Evolutionary conservation across 2,329 filamentous ascomycete species (phyloP).

Genomic region (Cladosporium sp.): DNA sequence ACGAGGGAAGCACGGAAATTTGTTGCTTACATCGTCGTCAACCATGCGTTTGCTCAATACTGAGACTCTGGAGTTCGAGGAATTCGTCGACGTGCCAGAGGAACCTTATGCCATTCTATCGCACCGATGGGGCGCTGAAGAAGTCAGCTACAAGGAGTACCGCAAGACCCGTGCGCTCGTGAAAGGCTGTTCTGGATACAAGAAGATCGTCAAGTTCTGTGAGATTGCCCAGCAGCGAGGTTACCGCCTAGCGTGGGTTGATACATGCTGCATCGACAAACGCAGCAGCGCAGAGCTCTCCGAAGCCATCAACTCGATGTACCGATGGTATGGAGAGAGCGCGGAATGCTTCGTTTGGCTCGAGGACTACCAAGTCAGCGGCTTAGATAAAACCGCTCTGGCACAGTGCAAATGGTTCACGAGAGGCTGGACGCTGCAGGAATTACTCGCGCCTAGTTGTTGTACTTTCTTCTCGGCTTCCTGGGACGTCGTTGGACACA

Average conservation of each 20-base stretch:
- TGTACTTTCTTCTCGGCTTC: constrained; percentile 14
- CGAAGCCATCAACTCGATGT: constrained; percentile 16
- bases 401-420: constrained; percentile 17
- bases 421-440: constrained; percentile 22
- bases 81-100: constrained; percentile 13
- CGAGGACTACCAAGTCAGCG: background rate
- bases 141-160: constrained; percentile 18
- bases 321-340: constrained; percentile 6
- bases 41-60: constrained; percentile 22
- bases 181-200: constrained; percentile 1
- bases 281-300: constrained; percentile 14
- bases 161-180: constrained; percentile 1
- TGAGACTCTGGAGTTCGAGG: constrained; percentile 16
- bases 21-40: no score
- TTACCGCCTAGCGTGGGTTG: constrained; percentile 3
- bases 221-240: background rate
- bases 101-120: constrained; percentile 22
- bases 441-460: constrained; percentile 17
- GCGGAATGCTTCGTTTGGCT: constrained; percentile 1
- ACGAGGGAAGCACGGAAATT: no score
- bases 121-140: constrained; percentile 19
- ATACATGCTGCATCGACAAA: constrained; percentile 19
- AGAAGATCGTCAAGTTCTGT: constrained; percentile 8
- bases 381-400: background rate
- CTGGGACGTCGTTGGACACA: constrained; percentile 22